These are phyloP conservation scores for Ambrosia trifida DNA, from an alignment of 129 eudicot species.

Conservation along the genomic window DNA sequence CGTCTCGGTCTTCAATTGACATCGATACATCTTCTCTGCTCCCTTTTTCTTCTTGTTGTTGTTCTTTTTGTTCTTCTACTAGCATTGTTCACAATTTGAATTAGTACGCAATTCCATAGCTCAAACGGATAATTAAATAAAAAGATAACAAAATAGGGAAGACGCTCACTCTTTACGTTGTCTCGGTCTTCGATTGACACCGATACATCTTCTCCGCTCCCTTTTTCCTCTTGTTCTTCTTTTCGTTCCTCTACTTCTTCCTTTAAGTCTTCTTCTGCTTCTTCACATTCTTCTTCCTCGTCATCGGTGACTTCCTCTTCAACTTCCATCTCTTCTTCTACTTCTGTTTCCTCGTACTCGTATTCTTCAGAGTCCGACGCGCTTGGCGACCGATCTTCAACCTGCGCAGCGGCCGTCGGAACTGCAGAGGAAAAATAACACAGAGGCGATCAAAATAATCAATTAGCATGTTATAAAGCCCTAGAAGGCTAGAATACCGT, in stretches of 20 bases:
- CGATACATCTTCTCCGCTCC: too few relatives aligned
- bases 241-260: too few relatives aligned
- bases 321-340: constrained; percentile 48
- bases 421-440: constrained; percentile 26
- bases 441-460: constrained; percentile 9
- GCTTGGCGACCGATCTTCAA: constrained; percentile 18
- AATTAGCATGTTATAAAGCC: constrained; percentile 19
- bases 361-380: constrained; percentile 47
- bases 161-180: constrained; percentile 6
- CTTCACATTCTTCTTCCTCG: not conserved
- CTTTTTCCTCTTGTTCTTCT: too few relatives aligned
- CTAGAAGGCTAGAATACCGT: constrained; percentile 13
- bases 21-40: too few relatives aligned
- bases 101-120: not conserved
- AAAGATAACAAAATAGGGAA: not conserved
- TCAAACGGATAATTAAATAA: not conserved
- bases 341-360: constrained; percentile 56
- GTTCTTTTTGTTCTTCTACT: not conserved
- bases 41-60: too few relatives aligned
- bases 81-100: constrained; percentile 9
- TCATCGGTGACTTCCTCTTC: constrained; percentile 51
- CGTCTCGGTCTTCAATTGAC: too few relatives aligned
- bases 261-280: too few relatives aligned
- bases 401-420: constrained; percentile 23
- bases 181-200: too few relatives aligned